These are phyloP conservation scores for Nicotiana tomentosiformis DNA, from an alignment of 257 asterid species.

Conservation along the genomic window DNA sequence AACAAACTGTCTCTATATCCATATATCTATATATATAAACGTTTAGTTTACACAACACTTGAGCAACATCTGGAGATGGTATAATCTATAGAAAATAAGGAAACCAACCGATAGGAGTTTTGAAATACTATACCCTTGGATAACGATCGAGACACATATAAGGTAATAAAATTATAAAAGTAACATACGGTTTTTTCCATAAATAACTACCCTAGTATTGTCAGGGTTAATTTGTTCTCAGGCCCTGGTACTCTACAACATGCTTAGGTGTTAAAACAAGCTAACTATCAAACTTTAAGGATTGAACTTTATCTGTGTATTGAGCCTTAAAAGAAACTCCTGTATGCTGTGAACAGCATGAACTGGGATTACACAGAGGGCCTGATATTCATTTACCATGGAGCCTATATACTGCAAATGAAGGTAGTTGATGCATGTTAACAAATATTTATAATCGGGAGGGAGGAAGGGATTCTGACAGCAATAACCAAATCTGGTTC, in stretches of 20 bases:
- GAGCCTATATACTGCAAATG: neutral
- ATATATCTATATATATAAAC: neutral
- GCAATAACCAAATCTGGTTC: neutral
- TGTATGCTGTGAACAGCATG: neutral
- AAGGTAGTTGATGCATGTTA: conserved; percentile 1
- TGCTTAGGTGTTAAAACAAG: neutral
- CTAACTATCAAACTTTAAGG: neutral
- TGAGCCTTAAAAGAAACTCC: neutral
- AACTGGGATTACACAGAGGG: neutral
- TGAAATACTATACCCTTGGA: neutral
- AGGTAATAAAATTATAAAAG: neutral
- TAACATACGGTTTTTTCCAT: neutral
- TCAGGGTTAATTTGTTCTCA: neutral
- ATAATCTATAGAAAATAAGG: neutral
- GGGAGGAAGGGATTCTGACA: neutral
- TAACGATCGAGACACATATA: neutral
- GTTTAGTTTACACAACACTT: too few species aligned
- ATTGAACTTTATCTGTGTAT: neutral
- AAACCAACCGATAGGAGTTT: neutral
- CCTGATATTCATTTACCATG: neutral
- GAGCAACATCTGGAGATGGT: too few species aligned
- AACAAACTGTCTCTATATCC: neutral
- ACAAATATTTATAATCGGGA: neutral
- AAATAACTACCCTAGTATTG: neutral
- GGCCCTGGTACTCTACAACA: neutral